Base-by-base conservation (phyloP, 441 rosid species). In the Pelargonium australe region DNA sequence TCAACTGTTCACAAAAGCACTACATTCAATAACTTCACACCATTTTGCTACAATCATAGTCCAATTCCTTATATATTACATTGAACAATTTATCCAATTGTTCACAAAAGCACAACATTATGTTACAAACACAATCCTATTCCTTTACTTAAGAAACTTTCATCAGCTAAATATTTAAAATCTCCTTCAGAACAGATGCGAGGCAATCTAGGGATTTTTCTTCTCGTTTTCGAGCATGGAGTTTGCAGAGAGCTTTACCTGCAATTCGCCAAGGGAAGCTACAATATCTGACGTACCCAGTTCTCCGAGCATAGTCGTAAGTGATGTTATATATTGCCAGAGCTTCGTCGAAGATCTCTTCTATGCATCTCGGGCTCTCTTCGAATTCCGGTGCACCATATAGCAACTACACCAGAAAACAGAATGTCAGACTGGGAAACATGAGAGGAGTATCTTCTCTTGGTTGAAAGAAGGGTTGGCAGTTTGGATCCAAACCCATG, bases 261-360 rank as follows among this genome's bases (percentile, higher is more conserved):
- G 97, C 92, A 55, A 83, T 77, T 62, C 23, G 86, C 98, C 97
- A 90, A 12, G 82, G 94, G 72, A 90, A 88, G 2, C 75, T 25
- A 60, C 96, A 88, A 17, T 45, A 57, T 0, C 6, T 0, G 0
- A 58, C 83, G 0, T 7, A 5, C 1, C 70, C 9, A 2, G 0
- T 0, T 1, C 14, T 0, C 45, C 8, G 69, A 2, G 94, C 94
- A 60, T 78, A 53, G 16, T 83, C 76, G 0, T 87, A 90, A 10
- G 40, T 76, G 2, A 76, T 20, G 61, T 85, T 66, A 43, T 90
- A 89, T 2, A 92, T 80, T 0, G 92, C 91, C 0, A 79, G 61
- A 1, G 92, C 90, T 47, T 86, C 87, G 0, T 75, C 58, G 3
- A 81, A 76, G 8, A 93, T 77, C 37, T 89, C 91, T 9, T 80